phyloP scores from a whole-genome alignment of 176 grass and related monocot species.

The Guadua angustifolia region DNA sequence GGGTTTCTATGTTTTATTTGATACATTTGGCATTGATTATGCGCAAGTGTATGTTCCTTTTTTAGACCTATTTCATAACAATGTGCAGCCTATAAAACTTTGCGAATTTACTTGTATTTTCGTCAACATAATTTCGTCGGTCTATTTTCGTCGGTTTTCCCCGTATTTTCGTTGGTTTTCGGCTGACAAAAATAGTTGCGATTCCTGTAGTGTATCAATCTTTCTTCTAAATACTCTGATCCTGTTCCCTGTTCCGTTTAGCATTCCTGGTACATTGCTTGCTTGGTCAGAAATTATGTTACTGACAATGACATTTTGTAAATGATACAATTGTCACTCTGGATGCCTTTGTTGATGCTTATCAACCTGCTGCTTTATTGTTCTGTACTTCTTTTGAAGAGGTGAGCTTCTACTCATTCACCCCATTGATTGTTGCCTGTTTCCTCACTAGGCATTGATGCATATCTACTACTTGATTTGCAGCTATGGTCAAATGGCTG shows the following conservation, averaged over 20 bases:
- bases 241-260: slow-evolving; percentile 16
- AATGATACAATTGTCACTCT: slow-evolving; percentile 90
- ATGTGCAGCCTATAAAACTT: too few species aligned
- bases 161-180: too few species aligned
- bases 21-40: too few species aligned
- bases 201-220: too few species aligned
- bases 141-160: too few species aligned
- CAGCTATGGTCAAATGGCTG: slow-evolving; percentile 98
- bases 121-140: too few species aligned
- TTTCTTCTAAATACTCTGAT: slow-evolving; percentile 16
- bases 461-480: slow-evolving; percentile 41
- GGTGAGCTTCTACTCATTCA: slow-evolving; percentile 52
- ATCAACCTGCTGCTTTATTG: slow-evolving; percentile 78
- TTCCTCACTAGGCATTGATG: slow-evolving; percentile 21
- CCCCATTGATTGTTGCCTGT: slow-evolving; percentile 23
- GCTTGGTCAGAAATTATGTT: slow-evolving; percentile 30
- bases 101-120: too few species aligned
- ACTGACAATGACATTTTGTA: slow-evolving; percentile 50
- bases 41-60: too few species aligned
- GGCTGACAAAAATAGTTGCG: too few species aligned
- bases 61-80: too few species aligned
- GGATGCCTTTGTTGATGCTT: slow-evolving; percentile 87
- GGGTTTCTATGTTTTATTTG: too few species aligned
- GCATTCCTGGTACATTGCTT: background rate
- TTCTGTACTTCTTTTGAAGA: slow-evolving; percentile 83